These are phyloP conservation scores for Cytospora paraplurivora DNA, from an alignment of 2,329 filamentous ascomycete species.

Conservation along the genomic window DNA sequence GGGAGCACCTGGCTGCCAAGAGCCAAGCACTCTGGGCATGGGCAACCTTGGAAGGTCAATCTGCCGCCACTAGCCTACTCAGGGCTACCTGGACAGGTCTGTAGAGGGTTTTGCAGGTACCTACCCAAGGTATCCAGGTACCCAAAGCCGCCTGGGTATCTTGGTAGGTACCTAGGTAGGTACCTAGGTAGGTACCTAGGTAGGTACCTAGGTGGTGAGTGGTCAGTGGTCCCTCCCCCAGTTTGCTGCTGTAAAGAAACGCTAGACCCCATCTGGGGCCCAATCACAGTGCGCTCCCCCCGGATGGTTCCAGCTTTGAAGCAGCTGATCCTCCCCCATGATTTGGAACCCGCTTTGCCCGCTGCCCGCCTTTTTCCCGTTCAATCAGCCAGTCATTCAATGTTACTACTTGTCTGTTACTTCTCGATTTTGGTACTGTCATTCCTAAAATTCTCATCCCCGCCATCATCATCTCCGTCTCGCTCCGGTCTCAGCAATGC, in stretches of 20 bases:
- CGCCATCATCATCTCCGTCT: constrained; percentile 13
- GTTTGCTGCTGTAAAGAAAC: background rate
- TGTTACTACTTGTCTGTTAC: background rate
- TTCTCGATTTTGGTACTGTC: constrained; percentile 11
- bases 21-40: too few species aligned
- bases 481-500: constrained; percentile 10
- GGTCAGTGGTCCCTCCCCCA: background rate
- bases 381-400: background rate
- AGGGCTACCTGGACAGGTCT: too few species aligned
- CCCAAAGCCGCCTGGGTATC: too few species aligned
- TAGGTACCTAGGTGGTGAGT: too few species aligned
- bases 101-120: too few species aligned
- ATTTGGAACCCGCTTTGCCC: background rate
- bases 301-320: constrained; percentile 12
- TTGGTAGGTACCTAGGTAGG: too few species aligned
- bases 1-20: too few species aligned
- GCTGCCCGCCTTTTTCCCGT: constrained; percentile 1
- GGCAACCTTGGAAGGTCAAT: too few species aligned
- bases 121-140: too few species aligned
- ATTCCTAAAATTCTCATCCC: constrained; percentile 16
- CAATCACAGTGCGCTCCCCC: constrained; percentile 33
- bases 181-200: too few species aligned
- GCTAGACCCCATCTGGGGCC: constrained; percentile 16
- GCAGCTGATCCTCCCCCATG: constrained; percentile 21
- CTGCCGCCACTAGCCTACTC: too few species aligned